Evolutionary conservation across 2,329 filamentous ascomycete species (phyloP), one percentile per base, ranked within the genome.

Genomic region (Tolypocladium cylindrosporum): DNA sequence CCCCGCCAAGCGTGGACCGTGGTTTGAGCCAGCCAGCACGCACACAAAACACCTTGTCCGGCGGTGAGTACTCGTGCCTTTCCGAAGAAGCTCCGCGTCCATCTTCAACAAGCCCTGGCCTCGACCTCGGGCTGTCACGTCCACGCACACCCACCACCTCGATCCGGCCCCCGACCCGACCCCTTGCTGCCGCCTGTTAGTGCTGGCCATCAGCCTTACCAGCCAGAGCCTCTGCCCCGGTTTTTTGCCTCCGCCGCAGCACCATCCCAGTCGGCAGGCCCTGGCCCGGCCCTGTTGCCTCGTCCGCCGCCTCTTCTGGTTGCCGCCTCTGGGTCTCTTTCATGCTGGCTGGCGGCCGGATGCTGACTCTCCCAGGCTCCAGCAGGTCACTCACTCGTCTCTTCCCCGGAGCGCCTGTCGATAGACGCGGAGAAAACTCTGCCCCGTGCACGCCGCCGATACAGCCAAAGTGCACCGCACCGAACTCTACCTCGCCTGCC

Each of bases 141-240:
- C 43, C 13, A 24, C 43, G 6, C 43, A 48, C 43, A 31, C 14
- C 43, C 43, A 48, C 43, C 24, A 48, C 24, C 11, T 48, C 43
- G 21, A 16, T 2, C 11, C 43, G 13, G 14, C 43, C 45, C 24
- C 24, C 6, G 7, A 6, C 16, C 39, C 5, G 39, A 19, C 43
- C 43, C 43, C 45, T 27, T 50, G 42, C 42, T 24, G 24, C 43
- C 21, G 43, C 43, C 21, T 45, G 45, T 31, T 19, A 50, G 45
- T 50, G 45, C 10, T 31, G 45, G 34, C 41, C 52, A 27, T 58
- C 57, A 58, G 52, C 52, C 53, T 55, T 55, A 57, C 50, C 45
- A 37, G 34, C 31, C 34, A 37, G 21, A 34, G 19, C 21, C 45
- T 42, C 34, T 5, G 42, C 54, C 54, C 42, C 54, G 42, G 34